Evolutionary conservation across 768 basidiomycete species (phyloP), one percentile per base, ranked within the genome.

Genomic region (Lentinula detonsa): DNA sequence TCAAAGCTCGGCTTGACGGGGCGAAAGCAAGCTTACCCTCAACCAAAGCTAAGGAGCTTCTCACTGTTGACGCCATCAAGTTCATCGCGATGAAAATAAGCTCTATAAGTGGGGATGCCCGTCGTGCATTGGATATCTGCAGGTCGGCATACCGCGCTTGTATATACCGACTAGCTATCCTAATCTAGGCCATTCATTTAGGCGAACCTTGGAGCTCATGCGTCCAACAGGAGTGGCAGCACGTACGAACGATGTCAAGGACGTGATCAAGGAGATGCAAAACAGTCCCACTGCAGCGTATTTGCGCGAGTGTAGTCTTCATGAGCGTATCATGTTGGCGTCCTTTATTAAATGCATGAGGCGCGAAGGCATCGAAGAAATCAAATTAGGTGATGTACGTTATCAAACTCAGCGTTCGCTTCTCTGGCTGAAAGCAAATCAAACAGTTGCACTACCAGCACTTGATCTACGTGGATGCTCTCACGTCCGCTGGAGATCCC

Each of bases 121-220:
- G 97, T 57, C 81, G 95, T 34, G 91, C 95, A 5, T 78, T 99
- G 61, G 97, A 99, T 70, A 90, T 96, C 50, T 97, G 94, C 75
- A 80, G 95, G 86, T 90, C 61, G 42, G 18, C 42, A 11, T 42
- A 11, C 40, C 39, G 15, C 16, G 50, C 64, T 40, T 48, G 11
- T 21, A 11, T 57, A 10, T 48, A 37, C 45, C 37, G 10, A 16
- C 37, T 57, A n/a, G 3, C 39, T 57, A 21, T 59, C 23, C 33
- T 40, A 23, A 35, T 18, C 1, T 1, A n/a, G 6, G 8, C 23
- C 13, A 9, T 21, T 10, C 46, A 53, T 50, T 21, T 60, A 91
- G 91, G 66, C 89, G 94, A 0, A 87, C 91, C 0, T 91, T 95
- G 5, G 95, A 96, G 70, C 82, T 92, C 16, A 86, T 88, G 5